Evolutionary conservation across 148 eudicot species (phyloP).

Genomic region (Nepenthes gracilis): DNA sequence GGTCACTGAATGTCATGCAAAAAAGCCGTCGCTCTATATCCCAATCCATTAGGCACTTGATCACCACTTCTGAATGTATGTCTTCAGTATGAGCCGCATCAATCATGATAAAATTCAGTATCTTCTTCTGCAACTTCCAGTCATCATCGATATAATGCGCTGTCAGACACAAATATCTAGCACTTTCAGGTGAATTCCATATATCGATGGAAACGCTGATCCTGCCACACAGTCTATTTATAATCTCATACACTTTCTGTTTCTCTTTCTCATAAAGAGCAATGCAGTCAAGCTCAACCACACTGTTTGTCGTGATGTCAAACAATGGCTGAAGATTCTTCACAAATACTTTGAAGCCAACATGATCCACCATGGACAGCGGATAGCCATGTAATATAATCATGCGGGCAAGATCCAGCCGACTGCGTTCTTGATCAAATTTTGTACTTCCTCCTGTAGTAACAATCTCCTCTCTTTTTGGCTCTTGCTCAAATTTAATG

Average conservation of each 20-base stretch:
- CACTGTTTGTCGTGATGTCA: constrained; percentile 48
- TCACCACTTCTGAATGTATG: constrained; percentile 67
- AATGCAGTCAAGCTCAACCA: constrained; percentile 66
- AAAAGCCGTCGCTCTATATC: constrained; percentile 73
- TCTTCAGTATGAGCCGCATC: constrained; percentile 74
- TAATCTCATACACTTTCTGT: constrained; percentile 46
- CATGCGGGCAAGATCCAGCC: constrained; percentile 85
- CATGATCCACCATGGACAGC: constrained; percentile 78
- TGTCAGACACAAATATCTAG: constrained; percentile 63
- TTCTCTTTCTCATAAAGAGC: constrained; percentile 63
- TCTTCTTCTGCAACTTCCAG: constrained; percentile 79
- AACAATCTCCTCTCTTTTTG: constrained; percentile 53
- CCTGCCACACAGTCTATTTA: constrained; percentile 62
- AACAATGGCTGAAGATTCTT: constrained; percentile 89
- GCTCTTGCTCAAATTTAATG: constrained; percentile 59
- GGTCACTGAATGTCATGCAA: constrained; percentile 81
- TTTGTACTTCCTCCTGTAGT: constrained; percentile 49
- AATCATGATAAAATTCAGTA: constrained; percentile 63
- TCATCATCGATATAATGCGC: constrained; percentile 76
- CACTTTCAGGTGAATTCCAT: constrained; percentile 77
- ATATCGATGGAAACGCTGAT: constrained; percentile 69
- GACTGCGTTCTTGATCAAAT: constrained; percentile 88
- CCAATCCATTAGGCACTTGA: constrained; percentile 87
- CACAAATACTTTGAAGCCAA: constrained; percentile 78
- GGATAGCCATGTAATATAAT: constrained; percentile 95